These are phyloP conservation scores for Trichosporon coremiiforme DNA, from an alignment of 1,284 basidiomycete genomes.

Conservation along the genomic window DNA sequence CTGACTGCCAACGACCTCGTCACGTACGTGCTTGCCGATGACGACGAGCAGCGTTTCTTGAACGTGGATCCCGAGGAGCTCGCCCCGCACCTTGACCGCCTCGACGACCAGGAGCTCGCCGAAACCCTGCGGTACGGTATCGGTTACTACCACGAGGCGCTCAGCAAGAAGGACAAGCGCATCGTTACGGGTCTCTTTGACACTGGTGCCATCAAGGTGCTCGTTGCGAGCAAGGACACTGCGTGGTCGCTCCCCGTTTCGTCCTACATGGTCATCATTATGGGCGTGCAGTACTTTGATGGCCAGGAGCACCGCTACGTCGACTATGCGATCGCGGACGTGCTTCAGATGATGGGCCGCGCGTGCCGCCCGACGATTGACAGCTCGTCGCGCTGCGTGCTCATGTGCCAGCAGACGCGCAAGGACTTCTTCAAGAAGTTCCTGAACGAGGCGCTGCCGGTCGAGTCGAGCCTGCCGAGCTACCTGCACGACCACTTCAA, in stretches of 20 bases:
- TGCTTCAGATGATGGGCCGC: slow-evolving; percentile 97
- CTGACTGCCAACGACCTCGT: slow-evolving; percentile 90
- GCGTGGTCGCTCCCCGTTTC: slow-evolving; percentile 93
- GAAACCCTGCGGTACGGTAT: slow-evolving; percentile 88
- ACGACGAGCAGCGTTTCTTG: slow-evolving; percentile 81
- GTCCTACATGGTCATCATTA: slow-evolving; percentile 96
- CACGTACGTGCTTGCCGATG: slow-evolving; percentile 84
- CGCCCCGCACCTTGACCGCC: slow-evolving; percentile 81
- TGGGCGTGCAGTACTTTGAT: slow-evolving; percentile 96
- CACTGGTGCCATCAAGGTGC: slow-evolving; percentile 89
- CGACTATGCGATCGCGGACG: slow-evolving; percentile 96
- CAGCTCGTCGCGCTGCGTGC: slow-evolving; percentile 81
- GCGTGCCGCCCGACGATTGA: slow-evolving; percentile 88
- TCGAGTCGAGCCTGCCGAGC: slow-evolving; percentile 88
- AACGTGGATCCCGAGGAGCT: slow-evolving; percentile 84
- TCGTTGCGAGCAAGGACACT: slow-evolving; percentile 93
- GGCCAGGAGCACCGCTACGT: slow-evolving; percentile 95
- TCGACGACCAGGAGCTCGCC: slow-evolving; percentile 74
- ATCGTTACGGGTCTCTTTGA: slow-evolving; percentile 93
- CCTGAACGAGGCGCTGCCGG: slow-evolving; percentile 93
- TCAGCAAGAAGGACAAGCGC: slow-evolving; percentile 85
- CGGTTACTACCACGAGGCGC: slow-evolving; percentile 93
- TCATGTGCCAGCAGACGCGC: slow-evolving; percentile 95
- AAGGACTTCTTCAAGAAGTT: slow-evolving; percentile 99
- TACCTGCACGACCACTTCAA: slow-evolving; percentile 96